Conservation (phyloP, 2,329 filamentous ascomycete genomes). For the Akanthomyces lecanii region DNA sequence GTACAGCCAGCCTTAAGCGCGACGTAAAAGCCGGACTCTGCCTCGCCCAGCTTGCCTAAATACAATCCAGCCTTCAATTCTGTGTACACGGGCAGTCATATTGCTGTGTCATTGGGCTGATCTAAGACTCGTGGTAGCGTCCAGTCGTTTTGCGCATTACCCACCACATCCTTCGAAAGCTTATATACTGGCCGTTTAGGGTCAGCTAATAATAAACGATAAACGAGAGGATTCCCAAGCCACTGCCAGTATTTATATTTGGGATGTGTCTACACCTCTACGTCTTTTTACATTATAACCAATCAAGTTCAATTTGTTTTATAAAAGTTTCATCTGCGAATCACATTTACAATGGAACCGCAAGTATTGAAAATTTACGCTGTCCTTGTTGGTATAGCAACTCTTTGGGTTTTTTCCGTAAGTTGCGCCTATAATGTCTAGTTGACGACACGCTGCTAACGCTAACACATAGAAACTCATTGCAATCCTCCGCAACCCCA, state of each 20-base stretch:
- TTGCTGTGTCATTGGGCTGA: background rate
- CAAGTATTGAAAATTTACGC: slow-evolving; percentile 5
- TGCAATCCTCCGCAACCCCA: slow-evolving; percentile 1
- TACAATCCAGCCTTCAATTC: background rate
- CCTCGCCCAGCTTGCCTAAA: background rate
- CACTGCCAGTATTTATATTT: slow-evolving; percentile 9
- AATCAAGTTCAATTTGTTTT: background rate
- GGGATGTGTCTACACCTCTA: background rate
- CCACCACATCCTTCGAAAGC: background rate
- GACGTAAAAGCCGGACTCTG: background rate
- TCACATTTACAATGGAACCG: slow-evolving; percentile 1
- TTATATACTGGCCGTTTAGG: background rate
- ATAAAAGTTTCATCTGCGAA: background rate
- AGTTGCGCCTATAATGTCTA: background rate
- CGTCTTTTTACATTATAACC: background rate
- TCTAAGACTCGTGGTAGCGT: background rate
- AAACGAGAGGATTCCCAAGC: background rate
- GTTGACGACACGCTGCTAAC: background rate
- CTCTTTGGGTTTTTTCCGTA: slow-evolving; percentile 5
- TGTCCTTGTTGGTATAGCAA: background rate
- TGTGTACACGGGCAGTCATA: background rate
- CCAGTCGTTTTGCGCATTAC: background rate
- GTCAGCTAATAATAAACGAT: background rate
- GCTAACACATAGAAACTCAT: slow-evolving; percentile 1
- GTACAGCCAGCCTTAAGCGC: background rate